These are phyloP conservation scores for Pythium guiyangense DNA, from an alignment of 352 stramenopile genomes.

Conservation along the genomic window DNA sequence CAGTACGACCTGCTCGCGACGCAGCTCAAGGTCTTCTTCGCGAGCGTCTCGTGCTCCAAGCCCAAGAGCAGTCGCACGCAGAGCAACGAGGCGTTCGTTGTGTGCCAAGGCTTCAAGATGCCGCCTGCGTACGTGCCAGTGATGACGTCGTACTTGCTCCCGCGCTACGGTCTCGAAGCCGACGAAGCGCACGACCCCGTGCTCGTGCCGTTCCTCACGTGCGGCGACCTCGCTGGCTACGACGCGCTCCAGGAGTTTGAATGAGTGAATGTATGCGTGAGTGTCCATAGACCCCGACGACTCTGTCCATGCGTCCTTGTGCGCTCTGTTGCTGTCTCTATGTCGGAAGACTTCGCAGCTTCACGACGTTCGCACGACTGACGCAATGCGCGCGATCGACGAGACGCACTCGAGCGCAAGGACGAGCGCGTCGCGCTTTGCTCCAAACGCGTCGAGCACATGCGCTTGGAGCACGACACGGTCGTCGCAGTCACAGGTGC, in stretches of 20 bases:
- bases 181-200: conserved; percentile 47
- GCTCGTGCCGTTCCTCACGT: conserved; percentile 90
- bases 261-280: conserved; percentile 5
- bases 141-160: conserved; percentile 81
- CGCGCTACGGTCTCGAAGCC: conserved; percentile 48
- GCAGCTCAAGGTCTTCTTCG: conserved; percentile 96
- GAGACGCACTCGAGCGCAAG: conserved; percentile 40
- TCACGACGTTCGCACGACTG: conserved; percentile 29
- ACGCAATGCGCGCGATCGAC: conserved; percentile 31
- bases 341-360: neutral
- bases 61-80: conserved; percentile 94
- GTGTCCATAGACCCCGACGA: too few relatives aligned
- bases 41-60: conserved; percentile 95
- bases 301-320: too few relatives aligned
- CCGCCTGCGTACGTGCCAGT: conserved; percentile 76
- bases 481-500: conserved; percentile 6
- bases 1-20: conserved; percentile 96
- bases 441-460: conserved; percentile 36
- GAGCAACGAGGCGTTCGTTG: conserved; percentile 96
- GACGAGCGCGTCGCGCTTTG: conserved; percentile 38
- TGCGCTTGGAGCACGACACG: conserved; percentile 23
- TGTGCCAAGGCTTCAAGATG: conserved; percentile 92
- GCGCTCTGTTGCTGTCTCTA: too few relatives aligned
- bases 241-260: conserved; percentile 62
- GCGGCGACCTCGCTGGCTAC: conserved; percentile 92